phyloP scores from a whole-genome alignment of 1,139 yeast species.

The Nakaseomyces uthaithaninus region DNA sequence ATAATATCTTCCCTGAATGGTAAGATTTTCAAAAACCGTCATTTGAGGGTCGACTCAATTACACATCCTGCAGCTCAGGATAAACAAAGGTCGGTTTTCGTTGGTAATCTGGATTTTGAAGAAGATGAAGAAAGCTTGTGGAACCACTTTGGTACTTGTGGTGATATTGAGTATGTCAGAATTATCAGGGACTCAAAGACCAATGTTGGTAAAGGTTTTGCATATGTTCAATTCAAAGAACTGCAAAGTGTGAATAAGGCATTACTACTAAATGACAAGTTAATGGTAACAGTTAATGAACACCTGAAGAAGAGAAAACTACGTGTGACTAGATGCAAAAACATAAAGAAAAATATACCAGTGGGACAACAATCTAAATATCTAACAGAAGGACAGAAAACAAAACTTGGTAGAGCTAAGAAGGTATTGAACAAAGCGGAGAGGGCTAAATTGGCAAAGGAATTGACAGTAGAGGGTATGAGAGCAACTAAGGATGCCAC shows the following conservation, averaged over 20 bases:
- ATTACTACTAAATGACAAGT: slow-evolving; percentile 64
- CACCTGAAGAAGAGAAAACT: slow-evolving; percentile 49
- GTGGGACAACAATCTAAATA: slow-evolving; percentile 17
- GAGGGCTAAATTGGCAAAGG: slow-evolving; percentile 52
- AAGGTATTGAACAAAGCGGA: slow-evolving; percentile 73
- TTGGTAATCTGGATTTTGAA: slow-evolving; percentile 91
- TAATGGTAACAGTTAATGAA: slow-evolving; percentile 36
- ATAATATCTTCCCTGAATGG: slow-evolving; percentile 52
- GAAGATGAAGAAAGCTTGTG: slow-evolving; percentile 85
- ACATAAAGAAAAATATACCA: slow-evolving; percentile 36
- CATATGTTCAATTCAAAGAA: slow-evolving; percentile 86
- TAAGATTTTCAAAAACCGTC: slow-evolving; percentile 57
- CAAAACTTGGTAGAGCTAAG: slow-evolving; percentile 73
- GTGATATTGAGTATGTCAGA: slow-evolving; percentile 79
- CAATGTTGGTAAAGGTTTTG: slow-evolving; percentile 95
- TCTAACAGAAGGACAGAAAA: slow-evolving; percentile 57
- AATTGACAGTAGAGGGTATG: slow-evolving; percentile 56
- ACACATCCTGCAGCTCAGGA: slow-evolving; percentile 86
- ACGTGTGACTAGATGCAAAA: slow-evolving; percentile 72
- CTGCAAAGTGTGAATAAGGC: slow-evolving; percentile 77
- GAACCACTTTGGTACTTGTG: slow-evolving; percentile 65
- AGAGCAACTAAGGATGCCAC: slow-evolving; percentile 68
- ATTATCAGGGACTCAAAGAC: slow-evolving; percentile 87
- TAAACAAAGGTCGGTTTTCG: slow-evolving; percentile 75
- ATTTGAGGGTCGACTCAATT: slow-evolving; percentile 83